phyloP scores from a whole-genome alignment of 148 eudicot genomes.

The Vaccinium corymbosum region DNA sequence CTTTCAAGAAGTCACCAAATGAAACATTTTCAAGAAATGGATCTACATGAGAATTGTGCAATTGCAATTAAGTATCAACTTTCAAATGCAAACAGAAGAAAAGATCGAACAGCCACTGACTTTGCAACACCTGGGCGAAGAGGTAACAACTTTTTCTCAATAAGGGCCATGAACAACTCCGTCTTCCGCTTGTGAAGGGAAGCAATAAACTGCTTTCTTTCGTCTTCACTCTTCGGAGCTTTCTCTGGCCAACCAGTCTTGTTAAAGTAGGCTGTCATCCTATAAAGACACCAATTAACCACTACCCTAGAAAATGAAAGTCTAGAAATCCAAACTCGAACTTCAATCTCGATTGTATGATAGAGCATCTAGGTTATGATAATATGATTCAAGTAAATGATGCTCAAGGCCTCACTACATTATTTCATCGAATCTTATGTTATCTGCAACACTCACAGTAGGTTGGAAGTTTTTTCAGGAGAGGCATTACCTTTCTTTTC shows the following conservation, averaged over 20 bases:
- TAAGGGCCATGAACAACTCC: slow-evolving; percentile 86
- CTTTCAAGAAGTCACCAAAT: background rate
- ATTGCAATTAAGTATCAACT: background rate
- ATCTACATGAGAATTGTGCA: background rate
- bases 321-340: background rate
- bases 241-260: slow-evolving; percentile 91
- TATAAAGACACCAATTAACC: slow-evolving; percentile 20
- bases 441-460: background rate
- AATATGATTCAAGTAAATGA: background rate
- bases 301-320: slow-evolving; percentile 1
- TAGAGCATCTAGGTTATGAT: background rate
- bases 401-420: background rate
- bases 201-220: slow-evolving; percentile 79
- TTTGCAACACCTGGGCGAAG: slow-evolving; percentile 98
- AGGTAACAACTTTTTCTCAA: slow-evolving; percentile 89
- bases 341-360: background rate
- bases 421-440: background rate
- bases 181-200: slow-evolving; percentile 95
- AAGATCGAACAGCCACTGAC: slow-evolving; percentile 38
- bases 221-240: slow-evolving; percentile 78
- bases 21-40: background rate
- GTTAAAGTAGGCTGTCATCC: slow-evolving; percentile 98
- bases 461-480: background rate
- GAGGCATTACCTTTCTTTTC: slow-evolving; percentile 76
- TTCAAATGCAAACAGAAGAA: background rate